Evolutionary conservation across 108 stramenopile genomes (phyloP).

Genomic region (Poteriospumella lacustris): DNA sequence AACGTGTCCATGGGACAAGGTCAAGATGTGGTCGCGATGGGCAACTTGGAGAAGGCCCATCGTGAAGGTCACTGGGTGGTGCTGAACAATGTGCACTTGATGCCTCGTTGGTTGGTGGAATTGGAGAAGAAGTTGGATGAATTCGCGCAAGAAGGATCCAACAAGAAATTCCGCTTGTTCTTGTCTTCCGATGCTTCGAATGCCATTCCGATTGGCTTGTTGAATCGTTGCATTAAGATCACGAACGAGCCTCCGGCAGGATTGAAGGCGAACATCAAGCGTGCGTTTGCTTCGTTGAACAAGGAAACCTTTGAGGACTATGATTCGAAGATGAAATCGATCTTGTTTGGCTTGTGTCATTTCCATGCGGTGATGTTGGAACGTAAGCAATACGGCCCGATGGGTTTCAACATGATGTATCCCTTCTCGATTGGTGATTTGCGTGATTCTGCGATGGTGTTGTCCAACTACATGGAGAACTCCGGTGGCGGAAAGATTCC

Average conservation of each 20-base stretch:
- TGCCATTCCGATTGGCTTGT: conserved; percentile 74
- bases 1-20: conserved; percentile 90
- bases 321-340: conserved; percentile 75
- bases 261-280: conserved; percentile 81
- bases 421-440: conserved; percentile 83
- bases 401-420: conserved; percentile 91
- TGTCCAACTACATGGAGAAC: conserved; percentile 83
- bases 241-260: conserved; percentile 86
- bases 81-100: conserved; percentile 82
- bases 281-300: conserved; percentile 75
- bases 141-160: conserved; percentile 67
- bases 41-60: conserved; percentile 73
- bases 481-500: conserved; percentile 78
- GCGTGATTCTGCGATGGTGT: conserved; percentile 71
- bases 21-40: conserved; percentile 78
- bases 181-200: conserved; percentile 73
- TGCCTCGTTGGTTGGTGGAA: conserved; percentile 76
- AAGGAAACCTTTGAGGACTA: conserved; percentile 75
- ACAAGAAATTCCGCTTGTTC: conserved; percentile 77
- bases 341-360: conserved; percentile 81
- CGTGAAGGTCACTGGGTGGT: conserved; percentile 86
- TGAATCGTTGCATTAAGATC: conserved; percentile 81
- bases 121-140: conserved; percentile 83
- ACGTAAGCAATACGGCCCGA: conserved; percentile 81
- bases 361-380: conserved; percentile 87